A percentile compares a stretch with the other conserved stretches of the same genome.
These are phyloP conservation scores for Globisporangium parvum DNA, from an alignment of 352 stramenopile genomes.

Conservation along the genomic window DNA sequence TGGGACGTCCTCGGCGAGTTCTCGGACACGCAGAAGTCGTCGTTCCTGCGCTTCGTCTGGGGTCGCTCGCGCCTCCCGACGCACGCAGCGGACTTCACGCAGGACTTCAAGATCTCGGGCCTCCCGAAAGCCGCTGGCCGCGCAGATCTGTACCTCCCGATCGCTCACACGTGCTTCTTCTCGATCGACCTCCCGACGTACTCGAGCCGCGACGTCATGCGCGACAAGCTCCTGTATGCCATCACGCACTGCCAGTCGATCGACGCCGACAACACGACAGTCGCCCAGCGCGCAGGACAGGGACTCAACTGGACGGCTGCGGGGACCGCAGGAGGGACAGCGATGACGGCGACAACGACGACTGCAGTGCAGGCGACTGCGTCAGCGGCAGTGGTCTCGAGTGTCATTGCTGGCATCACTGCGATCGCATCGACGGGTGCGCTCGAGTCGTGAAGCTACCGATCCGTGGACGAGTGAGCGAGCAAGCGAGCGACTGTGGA, in stretches of 20 bases:
- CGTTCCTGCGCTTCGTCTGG: constrained; percentile 88
- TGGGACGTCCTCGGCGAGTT: constrained; percentile 88
- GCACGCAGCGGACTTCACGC: constrained; percentile 83
- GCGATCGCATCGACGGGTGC: constrained; percentile 11
- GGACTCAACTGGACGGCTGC: constrained; percentile 77
- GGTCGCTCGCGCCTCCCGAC: constrained; percentile 86
- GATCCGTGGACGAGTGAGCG: too few relatives aligned
- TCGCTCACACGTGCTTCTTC: constrained; percentile 89
- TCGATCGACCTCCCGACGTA: constrained; percentile 84
- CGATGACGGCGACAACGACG: background rate
- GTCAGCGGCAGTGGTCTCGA: constrained; percentile 54
- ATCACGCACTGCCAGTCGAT: constrained; percentile 88
- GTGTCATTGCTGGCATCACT: constrained; percentile 48
- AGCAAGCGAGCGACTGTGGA: constrained; percentile 6
- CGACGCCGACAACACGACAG: constrained; percentile 84
- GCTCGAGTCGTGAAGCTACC: constrained; percentile 2
- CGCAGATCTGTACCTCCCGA: constrained; percentile 79
- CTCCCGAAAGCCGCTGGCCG: constrained; percentile 69
- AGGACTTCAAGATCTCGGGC: constrained; percentile 88
- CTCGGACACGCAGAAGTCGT: constrained; percentile 86
- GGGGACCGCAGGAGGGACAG: constrained; percentile 15
- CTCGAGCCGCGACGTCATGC: constrained; percentile 68
- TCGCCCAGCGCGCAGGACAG: constrained; percentile 81
- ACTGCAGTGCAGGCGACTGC: constrained; percentile 21
- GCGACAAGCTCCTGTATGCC: constrained; percentile 81